These are phyloP conservation scores for Cladophialophora bantiana DNA, from an alignment of 2,329 filamentous ascomycete genomes.

Conservation along the genomic window DNA sequence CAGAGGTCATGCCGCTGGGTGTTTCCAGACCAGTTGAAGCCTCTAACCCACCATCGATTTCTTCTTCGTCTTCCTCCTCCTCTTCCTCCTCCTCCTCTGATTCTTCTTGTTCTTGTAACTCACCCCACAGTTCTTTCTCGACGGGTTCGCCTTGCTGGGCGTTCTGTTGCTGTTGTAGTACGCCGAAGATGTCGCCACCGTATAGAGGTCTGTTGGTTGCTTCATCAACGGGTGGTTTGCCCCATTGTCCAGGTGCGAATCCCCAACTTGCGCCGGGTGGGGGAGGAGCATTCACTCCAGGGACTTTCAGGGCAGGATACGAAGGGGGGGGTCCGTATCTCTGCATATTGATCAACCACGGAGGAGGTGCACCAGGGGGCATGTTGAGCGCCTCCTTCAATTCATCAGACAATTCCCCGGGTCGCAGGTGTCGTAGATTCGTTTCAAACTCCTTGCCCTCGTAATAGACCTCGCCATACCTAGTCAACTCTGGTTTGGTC, in stretches of 20 bases:
- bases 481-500: slow-evolving; percentile 90
- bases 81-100: slow-evolving; percentile 73
- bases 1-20: slow-evolving; percentile 79
- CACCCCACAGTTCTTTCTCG: slow-evolving; percentile 89
- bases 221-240: slow-evolving; percentile 93
- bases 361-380: slow-evolving; percentile 87
- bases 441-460: slow-evolving; percentile 99
- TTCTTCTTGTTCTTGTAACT: slow-evolving; percentile 76
- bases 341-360: slow-evolving; percentile 97
- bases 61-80: slow-evolving; percentile 68
- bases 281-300: slow-evolving; percentile 90
- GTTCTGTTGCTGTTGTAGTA: slow-evolving; percentile 68
- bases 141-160: slow-evolving; percentile 76
- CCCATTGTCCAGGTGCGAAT: slow-evolving; percentile 93
- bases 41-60: slow-evolving; percentile 69
- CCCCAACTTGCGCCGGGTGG: slow-evolving; percentile 91
- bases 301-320: slow-evolving; percentile 93
- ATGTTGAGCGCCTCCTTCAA: slow-evolving; percentile 93
- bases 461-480: slow-evolving; percentile 99
- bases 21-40: slow-evolving; percentile 81
- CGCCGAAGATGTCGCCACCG: slow-evolving; percentile 92
- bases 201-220: slow-evolving; percentile 83
- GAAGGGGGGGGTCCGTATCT: slow-evolving; percentile 91
- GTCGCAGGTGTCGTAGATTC: slow-evolving; percentile 86
- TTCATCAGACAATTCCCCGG: slow-evolving; percentile 87